Conservation (phyloP, 1,284 basidiomycete genomes). For the Xerocomus alliaceus region DNA sequence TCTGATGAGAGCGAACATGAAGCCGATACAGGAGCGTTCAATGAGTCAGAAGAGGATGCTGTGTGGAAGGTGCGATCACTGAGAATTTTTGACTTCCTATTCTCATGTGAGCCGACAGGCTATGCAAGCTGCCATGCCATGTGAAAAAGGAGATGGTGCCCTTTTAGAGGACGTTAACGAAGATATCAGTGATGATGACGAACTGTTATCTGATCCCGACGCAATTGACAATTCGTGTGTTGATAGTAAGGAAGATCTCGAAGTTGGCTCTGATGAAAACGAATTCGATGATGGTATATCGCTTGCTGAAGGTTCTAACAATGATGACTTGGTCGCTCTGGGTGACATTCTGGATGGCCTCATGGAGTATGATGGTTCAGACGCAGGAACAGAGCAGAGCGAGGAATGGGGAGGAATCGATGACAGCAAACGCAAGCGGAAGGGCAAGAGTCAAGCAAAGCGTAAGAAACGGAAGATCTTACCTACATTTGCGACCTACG, state of each 20-base stretch:
- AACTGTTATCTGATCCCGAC: conserved; percentile 47
- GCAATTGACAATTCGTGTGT: conserved; percentile 42
- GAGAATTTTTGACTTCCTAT: background rate
- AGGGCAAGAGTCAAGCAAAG: conserved; percentile 57
- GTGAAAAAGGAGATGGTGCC: conserved; percentile 54
- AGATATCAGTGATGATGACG: conserved; percentile 48
- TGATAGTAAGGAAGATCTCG: conserved; percentile 31
- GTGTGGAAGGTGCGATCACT: conserved; percentile 77
- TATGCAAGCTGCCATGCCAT: conserved; percentile 84
- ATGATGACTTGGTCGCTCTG: conserved; percentile 69
- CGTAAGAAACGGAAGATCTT: conserved; percentile 77
- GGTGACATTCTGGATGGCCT: conserved; percentile 61
- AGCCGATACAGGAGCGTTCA: conserved; percentile 51
- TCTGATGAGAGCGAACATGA: conserved; percentile 51
- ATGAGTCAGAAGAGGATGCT: conserved; percentile 67
- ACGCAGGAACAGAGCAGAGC: conserved; percentile 48
- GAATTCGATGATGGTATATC: conserved; percentile 50
- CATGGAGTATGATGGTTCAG: conserved; percentile 63
- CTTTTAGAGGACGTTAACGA: conserved; percentile 37
- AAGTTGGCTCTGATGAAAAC: conserved; percentile 33
- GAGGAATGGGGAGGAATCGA: conserved; percentile 64
- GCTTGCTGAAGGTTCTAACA: conserved; percentile 70
- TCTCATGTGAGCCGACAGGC: conserved; percentile 53
- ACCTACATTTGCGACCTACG: conserved; percentile 92
- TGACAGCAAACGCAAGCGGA: conserved; percentile 51